A percentile compares a stretch with the other conserved stretches of the same genome.
Evolutionary conservation across 2,329 filamentous ascomycete genomes (phyloP).

Genomic region (Aureobasidium sp.): DNA sequence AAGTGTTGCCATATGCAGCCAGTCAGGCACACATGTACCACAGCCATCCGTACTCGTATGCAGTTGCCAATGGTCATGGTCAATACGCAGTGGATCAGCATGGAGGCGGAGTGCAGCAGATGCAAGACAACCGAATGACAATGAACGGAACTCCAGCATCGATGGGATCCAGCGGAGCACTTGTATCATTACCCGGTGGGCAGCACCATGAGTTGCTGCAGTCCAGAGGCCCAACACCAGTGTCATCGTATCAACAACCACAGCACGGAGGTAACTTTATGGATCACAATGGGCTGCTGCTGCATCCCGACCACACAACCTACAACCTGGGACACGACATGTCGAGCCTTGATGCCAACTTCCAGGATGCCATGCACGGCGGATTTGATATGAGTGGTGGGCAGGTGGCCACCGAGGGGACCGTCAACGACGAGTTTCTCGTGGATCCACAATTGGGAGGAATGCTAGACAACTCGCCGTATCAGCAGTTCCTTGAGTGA

Average conservation of each 20-base stretch:
- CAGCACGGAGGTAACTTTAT: constrained; percentile 12
- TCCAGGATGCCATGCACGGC: constrained; percentile 2
- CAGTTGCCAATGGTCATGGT: constrained; percentile 42
- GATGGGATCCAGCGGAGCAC: constrained; percentile 3
- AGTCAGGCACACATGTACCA: constrained; percentile 37
- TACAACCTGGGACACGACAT: constrained; percentile 5
- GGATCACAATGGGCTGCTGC: constrained; percentile 2
- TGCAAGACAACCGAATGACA: constrained; percentile 32
- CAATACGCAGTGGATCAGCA: constrained; percentile 26
- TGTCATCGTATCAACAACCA: constrained; percentile 22
- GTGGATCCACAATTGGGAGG: constrained; percentile 13
- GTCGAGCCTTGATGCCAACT: not conserved
- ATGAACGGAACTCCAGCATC: constrained; percentile 34
- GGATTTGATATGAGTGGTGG: not conserved
- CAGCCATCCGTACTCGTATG: constrained; percentile 39
- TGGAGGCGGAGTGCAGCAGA: not conserved
- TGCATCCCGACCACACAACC: constrained; percentile 8
- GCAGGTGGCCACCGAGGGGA: not conserved
- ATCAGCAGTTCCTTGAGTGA: constrained; percentile 10
- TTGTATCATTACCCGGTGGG: constrained; percentile 35
- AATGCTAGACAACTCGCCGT: constrained; percentile 8
- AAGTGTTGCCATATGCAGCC: constrained; percentile 40
- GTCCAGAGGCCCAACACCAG: constrained; percentile 24
- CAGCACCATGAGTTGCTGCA: constrained; percentile 32
- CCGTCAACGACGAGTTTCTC: not conserved